These are phyloP conservation scores for Mycena albidolilacea DNA, from an alignment of 768 basidiomycete species.

Conservation along the genomic window DNA sequence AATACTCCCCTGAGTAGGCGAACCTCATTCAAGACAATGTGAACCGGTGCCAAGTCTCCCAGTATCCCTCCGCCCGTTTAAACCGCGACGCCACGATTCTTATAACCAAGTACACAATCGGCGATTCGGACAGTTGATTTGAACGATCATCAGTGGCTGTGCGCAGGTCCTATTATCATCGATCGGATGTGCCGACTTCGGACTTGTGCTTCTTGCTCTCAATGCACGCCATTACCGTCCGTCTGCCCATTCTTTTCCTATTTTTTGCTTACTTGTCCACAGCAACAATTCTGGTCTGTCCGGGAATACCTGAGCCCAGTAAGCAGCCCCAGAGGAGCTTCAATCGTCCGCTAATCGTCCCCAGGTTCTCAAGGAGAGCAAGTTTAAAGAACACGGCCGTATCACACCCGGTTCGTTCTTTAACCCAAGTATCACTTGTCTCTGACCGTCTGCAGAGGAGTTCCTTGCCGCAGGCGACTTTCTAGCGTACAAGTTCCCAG, in stretches of 20 bases:
- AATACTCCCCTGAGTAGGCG: no score
- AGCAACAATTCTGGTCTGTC: constrained; percentile 95
- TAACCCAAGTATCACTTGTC: neutral
- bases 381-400: constrained; percentile 98
- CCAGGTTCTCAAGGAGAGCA: constrained; percentile 96
- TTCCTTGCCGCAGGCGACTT: constrained; percentile 99
- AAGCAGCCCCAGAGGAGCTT: constrained; percentile 46
- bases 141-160: neutral
- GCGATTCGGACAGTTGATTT: neutral
- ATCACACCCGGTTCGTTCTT: constrained; percentile 87
- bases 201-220: constrained; percentile 1
- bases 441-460: constrained; percentile 74
- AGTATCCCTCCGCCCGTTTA: no score
- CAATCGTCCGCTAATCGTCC: constrained; percentile 46
- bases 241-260: constrained; percentile 3
- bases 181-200: constrained; percentile 5
- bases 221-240: constrained; percentile 46
- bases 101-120: neutral
- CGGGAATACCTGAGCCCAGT: constrained; percentile 95
- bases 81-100: no score
- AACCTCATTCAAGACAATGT: no score
- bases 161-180: neutral
- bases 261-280: constrained; percentile 36
- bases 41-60: no score
- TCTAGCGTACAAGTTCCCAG: constrained; percentile 97